phyloP scores from a whole-genome alignment of 768 basidiomycete genomes.

The Clathrus columnatus region DNA sequence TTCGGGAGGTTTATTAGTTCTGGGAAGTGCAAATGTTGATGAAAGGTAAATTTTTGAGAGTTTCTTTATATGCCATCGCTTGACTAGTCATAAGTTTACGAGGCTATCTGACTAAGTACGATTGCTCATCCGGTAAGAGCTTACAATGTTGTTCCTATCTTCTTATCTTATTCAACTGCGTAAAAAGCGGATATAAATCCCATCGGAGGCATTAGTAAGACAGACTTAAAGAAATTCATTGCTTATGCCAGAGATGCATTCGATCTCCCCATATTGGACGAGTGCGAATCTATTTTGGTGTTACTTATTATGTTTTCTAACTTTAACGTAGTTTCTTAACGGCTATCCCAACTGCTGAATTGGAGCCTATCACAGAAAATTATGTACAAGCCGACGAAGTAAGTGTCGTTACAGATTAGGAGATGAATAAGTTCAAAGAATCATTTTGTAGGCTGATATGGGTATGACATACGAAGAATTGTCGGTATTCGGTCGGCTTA shows the following conservation, averaged over 20 bases:
- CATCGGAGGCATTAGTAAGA: conserved; percentile 96
- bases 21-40: conserved; percentile 98
- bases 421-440: conserved; percentile 7
- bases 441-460: conserved; percentile 71
- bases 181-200: conserved; percentile 88
- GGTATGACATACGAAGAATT: conserved; percentile 99
- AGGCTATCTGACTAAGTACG: conserved; percentile 97
- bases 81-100: conserved; percentile 50
- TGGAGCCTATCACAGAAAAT: conserved; percentile 89
- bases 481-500: conserved; percentile 83
- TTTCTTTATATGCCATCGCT: not conserved
- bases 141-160: not conserved
- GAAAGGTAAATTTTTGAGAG: conserved; percentile 59
- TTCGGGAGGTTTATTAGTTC: conserved; percentile 78
- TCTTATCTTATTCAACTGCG: not conserved
- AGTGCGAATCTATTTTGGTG: conserved; percentile 36
- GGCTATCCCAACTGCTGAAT: conserved; percentile 90
- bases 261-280: conserved; percentile 72
- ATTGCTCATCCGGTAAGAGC: conserved; percentile 74
- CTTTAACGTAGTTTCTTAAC: conserved; percentile 61
- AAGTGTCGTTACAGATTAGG: conserved; percentile 12
- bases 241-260: conserved; percentile 71
- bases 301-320: not conserved
- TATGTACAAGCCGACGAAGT: conserved; percentile 97
- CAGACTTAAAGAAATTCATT: conserved; percentile 94